Evolutionary conservation across 2,329 filamentous ascomycete species (phyloP), one percentile per base, ranked within the genome.

Genomic region (Fusarium oxysporum): DNA sequence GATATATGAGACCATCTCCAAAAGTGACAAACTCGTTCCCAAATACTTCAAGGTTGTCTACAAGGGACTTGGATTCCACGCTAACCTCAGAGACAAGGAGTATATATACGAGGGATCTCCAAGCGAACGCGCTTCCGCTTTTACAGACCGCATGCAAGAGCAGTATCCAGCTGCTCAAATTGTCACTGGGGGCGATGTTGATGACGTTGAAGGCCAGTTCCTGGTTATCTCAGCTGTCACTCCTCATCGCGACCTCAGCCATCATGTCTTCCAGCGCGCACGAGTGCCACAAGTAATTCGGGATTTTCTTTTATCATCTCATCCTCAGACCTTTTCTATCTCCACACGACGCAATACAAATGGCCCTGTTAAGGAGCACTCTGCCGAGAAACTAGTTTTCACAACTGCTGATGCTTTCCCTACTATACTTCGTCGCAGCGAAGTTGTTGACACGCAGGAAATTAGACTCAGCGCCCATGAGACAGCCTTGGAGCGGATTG

Each of bases 31-130:
- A 74, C 84, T 92, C 23, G 90, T 92, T 67, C 92, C 94, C 16
- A 92, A 96, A 70, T 98, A 97, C 83, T 98, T 97, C 88, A 92
- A 93, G 72, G 95, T 98, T 33, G 88, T 92, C 17, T 98, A 96
- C 85, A 93, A 92, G 78, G 96, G 96, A 9, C 89, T 97, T 61
- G 95, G 96, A 2, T 98, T 98, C 82, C 93, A 95, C 3, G 78
- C 90, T 4, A 92, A 88, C 54, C 81, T 98, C 28, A 89, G 95
- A 57, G 95, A 98, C 81, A 97, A 97, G 83, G 92, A 96, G 66
- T 98, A 94, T 81, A 92, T 98, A 62, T 97, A 97, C 76, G 94
- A 98, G 82, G 95, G 93, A 1, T 89, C 91, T 4, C 87, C 92
- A 1, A 90, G 86, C 11, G 96, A 98, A 81, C 90, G 93, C 28